phyloP scores from a whole-genome alignment of 2,329 filamentous ascomycete species.

The Botrytis medusae region DNA sequence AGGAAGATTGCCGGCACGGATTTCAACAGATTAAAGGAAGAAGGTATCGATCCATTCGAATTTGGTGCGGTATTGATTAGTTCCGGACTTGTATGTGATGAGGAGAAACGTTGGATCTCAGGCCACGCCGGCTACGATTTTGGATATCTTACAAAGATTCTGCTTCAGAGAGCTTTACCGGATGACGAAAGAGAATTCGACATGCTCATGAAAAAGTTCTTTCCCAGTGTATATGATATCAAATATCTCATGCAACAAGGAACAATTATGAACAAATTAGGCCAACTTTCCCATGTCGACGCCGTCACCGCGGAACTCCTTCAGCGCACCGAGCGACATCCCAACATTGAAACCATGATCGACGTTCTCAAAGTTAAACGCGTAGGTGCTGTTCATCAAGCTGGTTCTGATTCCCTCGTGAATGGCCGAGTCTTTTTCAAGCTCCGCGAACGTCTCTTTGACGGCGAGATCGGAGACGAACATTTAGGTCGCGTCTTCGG shows the following conservation, averaged over 20 bases:
- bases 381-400: slow-evolving; percentile 84
- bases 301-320: slow-evolving; percentile 70
- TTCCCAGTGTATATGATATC: slow-evolving; percentile 91
- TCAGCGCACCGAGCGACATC: slow-evolving; percentile 84
- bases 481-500: slow-evolving; percentile 93
- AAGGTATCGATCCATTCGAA: slow-evolving; percentile 85
- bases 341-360: slow-evolving; percentile 87
- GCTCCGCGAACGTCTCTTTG: slow-evolving; percentile 84
- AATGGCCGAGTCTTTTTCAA: slow-evolving; percentile 96
- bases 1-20: slow-evolving; percentile 90
- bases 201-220: slow-evolving; percentile 85
- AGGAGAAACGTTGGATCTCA: slow-evolving; percentile 92
- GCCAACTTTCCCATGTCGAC: slow-evolving; percentile 62
- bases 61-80: slow-evolving; percentile 90
- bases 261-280: slow-evolving; percentile 65
- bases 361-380: slow-evolving; percentile 90
- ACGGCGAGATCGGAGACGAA: slow-evolving; percentile 75
- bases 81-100: slow-evolving; percentile 83
- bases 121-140: slow-evolving; percentile 99
- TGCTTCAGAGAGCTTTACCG: slow-evolving; percentile 79
- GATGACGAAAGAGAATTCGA: slow-evolving; percentile 90
- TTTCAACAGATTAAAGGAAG: slow-evolving; percentile 77
- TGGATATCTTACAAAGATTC: slow-evolving; percentile 91
- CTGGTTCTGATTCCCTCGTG: slow-evolving; percentile 88
- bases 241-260: slow-evolving; percentile 96